Evolutionary conservation across 139 green algal genomes (phyloP).

Genomic region (Chlorella ohadii): DNA sequence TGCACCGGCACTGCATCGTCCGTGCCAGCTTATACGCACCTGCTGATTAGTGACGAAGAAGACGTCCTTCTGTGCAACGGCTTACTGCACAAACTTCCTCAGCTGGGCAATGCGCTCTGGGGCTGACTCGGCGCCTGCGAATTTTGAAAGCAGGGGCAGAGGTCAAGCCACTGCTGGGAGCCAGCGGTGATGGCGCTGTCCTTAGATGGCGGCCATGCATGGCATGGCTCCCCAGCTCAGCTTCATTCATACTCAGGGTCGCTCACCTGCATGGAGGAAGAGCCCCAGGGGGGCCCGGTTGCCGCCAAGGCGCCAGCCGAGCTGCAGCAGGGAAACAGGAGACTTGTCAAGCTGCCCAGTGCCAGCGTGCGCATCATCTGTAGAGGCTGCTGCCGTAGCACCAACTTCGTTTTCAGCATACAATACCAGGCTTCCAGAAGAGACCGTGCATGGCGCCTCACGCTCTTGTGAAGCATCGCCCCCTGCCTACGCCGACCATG

Average conservation of each 20-base stretch:
- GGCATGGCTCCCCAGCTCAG: background rate
- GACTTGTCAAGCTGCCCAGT: no score
- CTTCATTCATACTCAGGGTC: background rate
- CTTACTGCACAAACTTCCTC: background rate
- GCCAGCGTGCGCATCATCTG: no score
- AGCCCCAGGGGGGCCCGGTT: conserved; percentile 12
- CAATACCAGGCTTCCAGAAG: no score
- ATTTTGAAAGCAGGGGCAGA: background rate
- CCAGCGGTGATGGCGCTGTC: no score
- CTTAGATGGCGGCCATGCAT: no score
- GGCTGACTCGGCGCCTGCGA: background rate
- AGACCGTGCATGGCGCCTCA: no score
- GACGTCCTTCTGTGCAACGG: background rate
- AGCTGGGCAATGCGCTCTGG: background rate
- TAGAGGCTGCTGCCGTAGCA: no score
- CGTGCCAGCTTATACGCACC: background rate
- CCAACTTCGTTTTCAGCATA: no score
- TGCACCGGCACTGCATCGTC: no score
- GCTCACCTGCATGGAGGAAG: conserved; percentile 12
- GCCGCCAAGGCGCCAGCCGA: background rate
- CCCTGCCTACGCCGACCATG: no score
- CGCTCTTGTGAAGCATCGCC: no score
- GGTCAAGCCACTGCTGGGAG: background rate
- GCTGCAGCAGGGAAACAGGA: background rate
- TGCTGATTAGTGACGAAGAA: conserved; percentile 16